Base-by-base conservation (phyloP, 129 eudicot species). In the Escallonia herrerae region DNA sequence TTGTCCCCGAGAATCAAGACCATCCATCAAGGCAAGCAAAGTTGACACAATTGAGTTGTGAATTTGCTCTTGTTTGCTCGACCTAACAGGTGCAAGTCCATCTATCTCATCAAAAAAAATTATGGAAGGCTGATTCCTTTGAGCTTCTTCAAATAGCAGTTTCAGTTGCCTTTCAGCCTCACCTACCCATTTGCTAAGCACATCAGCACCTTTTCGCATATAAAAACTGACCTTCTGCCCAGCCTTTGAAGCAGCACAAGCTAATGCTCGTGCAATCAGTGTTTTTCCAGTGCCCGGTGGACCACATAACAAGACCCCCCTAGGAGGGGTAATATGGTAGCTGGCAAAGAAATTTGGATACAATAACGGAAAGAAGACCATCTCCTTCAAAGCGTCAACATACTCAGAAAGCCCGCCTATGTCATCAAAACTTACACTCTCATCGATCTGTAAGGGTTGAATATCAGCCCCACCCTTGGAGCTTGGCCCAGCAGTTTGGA, bases 281-380 rank as follows among this genome's bases (percentile, higher is more conserved):
- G 99, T 94, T 78, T 89, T 94, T 55, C 99, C 99, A 0, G 97
- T 94, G 72, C 99, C 99, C 63, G 99, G 99, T 44, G 99, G 97
- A 33, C 99, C 97, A 68, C 99, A 94, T 48, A 94, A 78, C 63
- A 94, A 65, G 60, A 94, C 97, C 46, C 97, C 99, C 74, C 99
- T 89, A 9, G 99, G 99, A 60, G 99, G 99, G 78, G 90, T 94
- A 51, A 94, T 94, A 57, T 81, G 88, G 83, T 94, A 89, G 79
- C 89, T 94, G 11, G 95, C 94, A 52, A 94, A 94, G 68, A 94
- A 94, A 64, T 94, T 97, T 6, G 99, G 99, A 68, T 94, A 94
- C 38, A 94, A 66, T 57, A 89, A 69, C 3, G 97, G 99, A 65
- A 94, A 94, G 78, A 94, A 94, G 15, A 94, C 99, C 99, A 94